Conservation (phyloP, 75 land plant genomes). For the Cryptomeria japonica region DNA sequence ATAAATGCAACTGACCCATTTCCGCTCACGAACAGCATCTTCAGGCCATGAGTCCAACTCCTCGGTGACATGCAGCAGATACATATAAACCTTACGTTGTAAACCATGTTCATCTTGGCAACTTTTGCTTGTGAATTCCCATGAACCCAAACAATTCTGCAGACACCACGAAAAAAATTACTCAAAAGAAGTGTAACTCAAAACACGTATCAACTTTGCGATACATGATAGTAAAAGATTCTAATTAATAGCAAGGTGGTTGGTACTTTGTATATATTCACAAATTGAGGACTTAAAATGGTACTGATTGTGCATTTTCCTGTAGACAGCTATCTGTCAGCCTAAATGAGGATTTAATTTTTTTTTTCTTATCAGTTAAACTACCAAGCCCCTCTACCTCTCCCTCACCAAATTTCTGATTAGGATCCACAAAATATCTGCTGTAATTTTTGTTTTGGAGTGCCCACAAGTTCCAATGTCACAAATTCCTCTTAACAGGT, state of each 20-base stretch:
- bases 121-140: constrained; percentile 67
- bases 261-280: neutral
- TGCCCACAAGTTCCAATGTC: neutral
- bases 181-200: neutral
- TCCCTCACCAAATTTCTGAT: neutral
- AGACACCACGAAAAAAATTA: neutral
- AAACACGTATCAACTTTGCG: neutral
- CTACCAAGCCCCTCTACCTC: neutral
- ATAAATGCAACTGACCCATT: constrained; percentile 9
- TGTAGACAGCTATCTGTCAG: too few species aligned
- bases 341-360: too few species aligned
- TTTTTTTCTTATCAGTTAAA: neutral
- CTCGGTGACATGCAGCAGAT: constrained; percentile 57
- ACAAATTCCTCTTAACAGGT: neutral
- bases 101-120: constrained; percentile 25
- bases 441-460: neutral
- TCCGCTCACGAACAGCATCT: neutral
- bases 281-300: neutral
- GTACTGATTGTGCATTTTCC: neutral
- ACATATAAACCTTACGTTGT: constrained; percentile 61
- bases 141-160: constrained; percentile 65
- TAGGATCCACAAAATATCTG: neutral
- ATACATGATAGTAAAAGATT: neutral
- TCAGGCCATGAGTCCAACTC: constrained; percentile 67
- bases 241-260: neutral